Conservation (phyloP, 2,329 filamentous ascomycete species). For the Aureobasidium sp. region DNA sequence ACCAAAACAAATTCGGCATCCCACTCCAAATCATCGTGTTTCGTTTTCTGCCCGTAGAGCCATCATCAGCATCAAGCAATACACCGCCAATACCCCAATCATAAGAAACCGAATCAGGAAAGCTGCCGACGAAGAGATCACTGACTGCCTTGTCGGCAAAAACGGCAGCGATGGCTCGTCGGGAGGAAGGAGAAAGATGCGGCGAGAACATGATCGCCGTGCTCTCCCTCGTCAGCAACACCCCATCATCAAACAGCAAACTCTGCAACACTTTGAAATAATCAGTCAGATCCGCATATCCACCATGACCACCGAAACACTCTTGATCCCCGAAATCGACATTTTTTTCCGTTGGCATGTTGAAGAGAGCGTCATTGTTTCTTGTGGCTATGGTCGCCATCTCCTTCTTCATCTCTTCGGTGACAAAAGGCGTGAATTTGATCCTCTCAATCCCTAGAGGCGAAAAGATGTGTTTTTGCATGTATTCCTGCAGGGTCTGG, state of each 20-base stretch:
- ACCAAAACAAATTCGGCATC: constrained; percentile 41
- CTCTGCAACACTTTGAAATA: constrained; percentile 43
- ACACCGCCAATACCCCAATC: constrained; percentile 40
- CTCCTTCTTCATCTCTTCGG: constrained; percentile 18
- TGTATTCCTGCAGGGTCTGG: constrained; percentile 36
- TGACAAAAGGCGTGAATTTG: constrained; percentile 26
- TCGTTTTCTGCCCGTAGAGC: constrained; percentile 32
- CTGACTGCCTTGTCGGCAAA: constrained; percentile 27
- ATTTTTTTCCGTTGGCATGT: constrained; percentile 16
- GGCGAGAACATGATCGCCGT: constrained; percentile 43
- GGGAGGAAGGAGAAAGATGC: constrained; percentile 33
- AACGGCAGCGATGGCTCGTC: constrained; percentile 26
- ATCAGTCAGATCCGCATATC: constrained; percentile 30
- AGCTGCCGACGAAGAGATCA: constrained; percentile 30
- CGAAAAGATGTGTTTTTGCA: constrained; percentile 40
- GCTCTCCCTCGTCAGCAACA: constrained; percentile 38
- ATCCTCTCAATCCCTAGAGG: constrained; percentile 37
- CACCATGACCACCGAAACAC: constrained; percentile 30
- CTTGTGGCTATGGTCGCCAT: constrained; percentile 23
- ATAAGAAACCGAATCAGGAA: constrained; percentile 22
- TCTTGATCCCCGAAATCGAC: constrained; percentile 26
- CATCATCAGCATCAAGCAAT: constrained; percentile 33
- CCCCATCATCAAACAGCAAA: constrained; percentile 44
- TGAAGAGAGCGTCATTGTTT: constrained; percentile 19
- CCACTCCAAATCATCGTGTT: constrained; percentile 42